Base-by-base conservation (phyloP, 495 filamentous ascomycete genomes). In the Copromyces sp. region DNA sequence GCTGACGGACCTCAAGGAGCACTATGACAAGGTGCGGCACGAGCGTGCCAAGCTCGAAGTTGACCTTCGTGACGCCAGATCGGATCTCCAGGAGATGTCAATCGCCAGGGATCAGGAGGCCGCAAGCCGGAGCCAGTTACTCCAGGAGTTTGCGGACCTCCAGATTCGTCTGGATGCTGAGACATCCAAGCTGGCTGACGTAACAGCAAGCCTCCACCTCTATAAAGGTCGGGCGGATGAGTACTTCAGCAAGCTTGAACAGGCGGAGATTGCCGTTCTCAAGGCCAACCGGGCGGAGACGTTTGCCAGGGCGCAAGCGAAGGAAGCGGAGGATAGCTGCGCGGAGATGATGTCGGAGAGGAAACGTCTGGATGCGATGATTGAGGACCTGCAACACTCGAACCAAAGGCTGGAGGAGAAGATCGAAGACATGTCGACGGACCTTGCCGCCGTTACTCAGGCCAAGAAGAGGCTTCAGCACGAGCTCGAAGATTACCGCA, bases 201-300 rank as follows among this genome's bases (percentile, higher is more conserved):
- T 97, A 20, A 88, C 88, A 17, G 92, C 94, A 14, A 97, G 90
- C 78, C 85, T 98, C 16, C 91, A 87, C 73, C 83, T 98, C 37
- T 99, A 98, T 86, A 98, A 97, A 87, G 89, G 88, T 61, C 91
- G 95, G 38, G 92, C 95, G 1, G 94, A 98, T 78, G 95, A 99
- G 79, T 99, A 99, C 77, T 99, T 98, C 83, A 93, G 88, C 85
- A 98, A 97, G 82, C 90, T 99, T 20, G 95, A 99, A 79, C 94
- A 98, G 79, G 95, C 95, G 17, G 95, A 99, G 79, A 95, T 98
- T 74, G 90, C 94, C 9, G 93, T 98, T 29, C 87, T 99, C 73
- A 98, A 97, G 81, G 95, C 95, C 61, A 90, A 88, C 69, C 87
- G 95, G 9, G 94, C 96, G 0, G 95, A 98, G 81, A 93, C 97